phyloP scores from a whole-genome alignment of 208 protist genomes.

The Porcisia hertigi region DNA sequence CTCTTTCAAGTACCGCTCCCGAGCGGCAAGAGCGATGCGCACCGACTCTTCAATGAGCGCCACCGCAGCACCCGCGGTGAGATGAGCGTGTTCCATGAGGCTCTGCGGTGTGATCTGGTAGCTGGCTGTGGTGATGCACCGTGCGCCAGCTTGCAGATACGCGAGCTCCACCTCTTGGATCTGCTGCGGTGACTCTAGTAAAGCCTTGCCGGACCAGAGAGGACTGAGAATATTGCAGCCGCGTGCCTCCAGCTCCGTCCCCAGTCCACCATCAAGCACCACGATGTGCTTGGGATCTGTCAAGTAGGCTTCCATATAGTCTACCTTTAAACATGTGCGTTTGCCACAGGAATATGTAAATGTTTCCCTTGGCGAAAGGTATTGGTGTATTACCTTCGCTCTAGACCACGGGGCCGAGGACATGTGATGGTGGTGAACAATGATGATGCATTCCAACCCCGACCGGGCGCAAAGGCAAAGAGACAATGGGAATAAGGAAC shows the following conservation, averaged over 20 bases:
- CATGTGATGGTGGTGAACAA: background rate
- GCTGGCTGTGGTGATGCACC: constrained; percentile 66
- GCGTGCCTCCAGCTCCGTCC: constrained; percentile 52
- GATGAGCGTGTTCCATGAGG: constrained; percentile 39
- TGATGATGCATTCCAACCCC: background rate
- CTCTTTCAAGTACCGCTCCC: constrained; percentile 12
- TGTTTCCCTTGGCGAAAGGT: background rate
- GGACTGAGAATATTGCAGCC: constrained; percentile 54
- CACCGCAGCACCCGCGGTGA: constrained; percentile 33
- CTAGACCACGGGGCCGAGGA: background rate
- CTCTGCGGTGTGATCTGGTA: constrained; percentile 58
- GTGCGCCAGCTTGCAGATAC: constrained; percentile 47
- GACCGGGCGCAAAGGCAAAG: too few species aligned
- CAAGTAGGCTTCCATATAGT: constrained; percentile 32
- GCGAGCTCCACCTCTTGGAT: constrained; percentile 38
- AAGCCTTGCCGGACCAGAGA: constrained; percentile 64
- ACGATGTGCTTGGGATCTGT: constrained; percentile 33
- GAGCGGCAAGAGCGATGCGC: constrained; percentile 34
- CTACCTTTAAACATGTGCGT: background rate
- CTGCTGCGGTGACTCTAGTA: constrained; percentile 40
- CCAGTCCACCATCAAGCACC: constrained; percentile 61
- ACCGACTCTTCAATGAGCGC: constrained; percentile 44
- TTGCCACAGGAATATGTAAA: background rate
- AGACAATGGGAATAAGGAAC: background rate
- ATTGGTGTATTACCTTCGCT: background rate